A percentile compares a stretch with the other conserved stretches of the same genome.
Evolutionary conservation across 2,329 filamentous ascomycete genomes (phyloP).

Genomic region (Penicillium italicum): DNA sequence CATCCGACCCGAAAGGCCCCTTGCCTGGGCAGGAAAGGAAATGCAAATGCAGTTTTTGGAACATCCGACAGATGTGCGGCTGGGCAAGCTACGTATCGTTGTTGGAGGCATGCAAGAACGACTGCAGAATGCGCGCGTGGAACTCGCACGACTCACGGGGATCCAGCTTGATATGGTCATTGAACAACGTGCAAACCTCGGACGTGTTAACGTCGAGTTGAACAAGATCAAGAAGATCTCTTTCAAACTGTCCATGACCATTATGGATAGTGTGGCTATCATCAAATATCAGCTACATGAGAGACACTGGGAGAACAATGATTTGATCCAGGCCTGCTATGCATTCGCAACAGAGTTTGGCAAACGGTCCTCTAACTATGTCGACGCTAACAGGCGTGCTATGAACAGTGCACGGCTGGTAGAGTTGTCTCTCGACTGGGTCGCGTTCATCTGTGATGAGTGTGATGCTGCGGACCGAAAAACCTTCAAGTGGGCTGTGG

Average conservation of each 20-base stretch:
- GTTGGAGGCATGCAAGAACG: conserved; percentile 80
- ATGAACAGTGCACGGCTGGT: conserved; percentile 98
- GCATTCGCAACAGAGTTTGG: conserved; percentile 99
- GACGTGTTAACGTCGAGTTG: conserved; percentile 83
- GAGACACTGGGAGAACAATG: conserved; percentile 78
- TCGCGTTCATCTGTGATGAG: conserved; percentile 96
- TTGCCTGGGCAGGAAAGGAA: conserved; percentile 77
- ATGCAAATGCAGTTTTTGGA: conserved; percentile 69
- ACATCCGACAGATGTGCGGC: conserved; percentile 77
- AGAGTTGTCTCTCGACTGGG: conserved; percentile 90
- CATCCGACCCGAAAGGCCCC: conserved; percentile 71
- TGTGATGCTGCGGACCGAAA: conserved; percentile 90
- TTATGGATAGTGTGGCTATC: conserved; percentile 97
- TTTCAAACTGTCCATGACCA: conserved; percentile 93
- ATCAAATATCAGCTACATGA: conserved; percentile 73
- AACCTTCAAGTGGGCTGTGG: conserved; percentile 95
- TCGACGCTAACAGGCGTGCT: conserved; percentile 90
- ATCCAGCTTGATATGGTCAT: conserved; percentile 84
- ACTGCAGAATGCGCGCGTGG: conserved; percentile 71
- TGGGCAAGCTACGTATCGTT: conserved; percentile 80
- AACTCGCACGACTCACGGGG: conserved; percentile 73
- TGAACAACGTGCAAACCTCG: conserved; percentile 88
- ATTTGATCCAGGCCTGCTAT: conserved; percentile 96
- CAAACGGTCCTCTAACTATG: conserved; percentile 87
- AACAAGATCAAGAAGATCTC: conserved; percentile 94